phyloP scores from a whole-genome alignment of 768 basidiomycete genomes.

The Podaxis sp. region DNA sequence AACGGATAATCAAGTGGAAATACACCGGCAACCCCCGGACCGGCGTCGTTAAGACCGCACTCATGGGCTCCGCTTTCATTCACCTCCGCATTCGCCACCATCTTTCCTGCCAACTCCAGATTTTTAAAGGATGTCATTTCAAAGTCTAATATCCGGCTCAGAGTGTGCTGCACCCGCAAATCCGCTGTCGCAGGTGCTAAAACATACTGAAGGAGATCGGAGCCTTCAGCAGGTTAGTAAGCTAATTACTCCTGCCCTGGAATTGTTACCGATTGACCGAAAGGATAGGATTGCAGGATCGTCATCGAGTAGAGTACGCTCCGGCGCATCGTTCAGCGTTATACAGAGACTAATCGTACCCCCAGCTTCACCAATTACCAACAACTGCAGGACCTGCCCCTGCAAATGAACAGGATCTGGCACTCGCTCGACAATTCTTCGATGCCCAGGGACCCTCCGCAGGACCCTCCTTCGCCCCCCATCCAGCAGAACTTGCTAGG shows the following conservation, averaged over 20 bases:
- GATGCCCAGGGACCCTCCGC: constrained; percentile 38
- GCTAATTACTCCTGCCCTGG: background rate
- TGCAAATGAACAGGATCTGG: constrained; percentile 64
- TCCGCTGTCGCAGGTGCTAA: constrained; percentile 85
- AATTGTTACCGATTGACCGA: constrained; percentile 13
- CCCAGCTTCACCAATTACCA: constrained; percentile 76
- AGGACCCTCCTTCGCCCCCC: constrained; percentile 34
- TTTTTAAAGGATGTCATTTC: constrained; percentile 58
- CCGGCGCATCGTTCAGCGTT: background rate
- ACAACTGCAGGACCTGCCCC: constrained; percentile 44
- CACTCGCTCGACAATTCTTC: constrained; percentile 82
- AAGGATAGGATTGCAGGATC: constrained; percentile 77
- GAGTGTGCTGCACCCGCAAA: constrained; percentile 87
- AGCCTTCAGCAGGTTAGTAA: constrained; percentile 78
- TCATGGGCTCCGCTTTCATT: background rate
- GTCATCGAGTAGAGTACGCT: constrained; percentile 65
- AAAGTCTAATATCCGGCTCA: constrained; percentile 81
- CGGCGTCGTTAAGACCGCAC: constrained; percentile 25
- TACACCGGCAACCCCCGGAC: constrained; percentile 28
- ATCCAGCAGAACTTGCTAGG: constrained; percentile 30
- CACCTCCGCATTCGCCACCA: constrained; percentile 12
- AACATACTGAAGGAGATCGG: constrained; percentile 86
- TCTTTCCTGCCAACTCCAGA: constrained; percentile 5
- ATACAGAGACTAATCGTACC: background rate
- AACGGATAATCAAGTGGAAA: constrained; percentile 20